A percentile compares a stretch with the other conserved stretches of the same genome.
phyloP scores from a whole-genome alignment of 352 stramenopile species.

The Globisporangium polare region DNA sequence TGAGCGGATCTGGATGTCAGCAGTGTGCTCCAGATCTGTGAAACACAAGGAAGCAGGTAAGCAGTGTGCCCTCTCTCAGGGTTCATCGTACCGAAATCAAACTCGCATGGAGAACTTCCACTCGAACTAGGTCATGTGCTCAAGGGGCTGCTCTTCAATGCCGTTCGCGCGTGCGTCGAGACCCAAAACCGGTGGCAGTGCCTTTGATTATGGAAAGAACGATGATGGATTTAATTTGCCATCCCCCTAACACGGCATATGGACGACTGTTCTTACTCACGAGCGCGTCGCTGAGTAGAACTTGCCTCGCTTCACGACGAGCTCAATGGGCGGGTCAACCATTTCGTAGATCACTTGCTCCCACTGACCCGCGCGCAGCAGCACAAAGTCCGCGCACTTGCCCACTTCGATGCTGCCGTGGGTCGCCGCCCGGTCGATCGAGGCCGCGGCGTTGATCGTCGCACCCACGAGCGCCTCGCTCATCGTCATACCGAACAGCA shows the following conservation, averaged over 20 bases:
- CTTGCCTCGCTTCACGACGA: conserved; percentile 71
- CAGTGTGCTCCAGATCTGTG: background rate
- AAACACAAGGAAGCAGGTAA: too few species aligned
- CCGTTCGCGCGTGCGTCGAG: too few species aligned
- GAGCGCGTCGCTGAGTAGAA: conserved; percentile 7
- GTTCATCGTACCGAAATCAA: too few species aligned
- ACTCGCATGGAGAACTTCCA: too few species aligned
- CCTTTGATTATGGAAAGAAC: background rate
- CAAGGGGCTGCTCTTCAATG: background rate
- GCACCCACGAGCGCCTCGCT: conserved; percentile 77
- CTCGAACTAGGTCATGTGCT: background rate
- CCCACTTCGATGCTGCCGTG: conserved; percentile 78
- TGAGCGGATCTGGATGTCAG: background rate
- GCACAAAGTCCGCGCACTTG: conserved; percentile 67
- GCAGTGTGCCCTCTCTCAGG: too few species aligned
- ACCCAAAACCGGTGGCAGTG: too few species aligned
- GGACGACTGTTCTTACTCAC: background rate
- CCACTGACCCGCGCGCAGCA: conserved; percentile 69
- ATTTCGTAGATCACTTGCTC: conserved; percentile 88
- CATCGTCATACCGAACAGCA: conserved; percentile 84
- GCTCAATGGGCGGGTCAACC: conserved; percentile 68
- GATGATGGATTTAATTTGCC: too few species aligned
- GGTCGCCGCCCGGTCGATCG: conserved; percentile 63
- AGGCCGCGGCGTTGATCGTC: conserved; percentile 83
- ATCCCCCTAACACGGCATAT: background rate